phyloP scores from a whole-genome alignment of 2,329 filamentous ascomycete genomes.

The Magnaporthales sp. region DNA sequence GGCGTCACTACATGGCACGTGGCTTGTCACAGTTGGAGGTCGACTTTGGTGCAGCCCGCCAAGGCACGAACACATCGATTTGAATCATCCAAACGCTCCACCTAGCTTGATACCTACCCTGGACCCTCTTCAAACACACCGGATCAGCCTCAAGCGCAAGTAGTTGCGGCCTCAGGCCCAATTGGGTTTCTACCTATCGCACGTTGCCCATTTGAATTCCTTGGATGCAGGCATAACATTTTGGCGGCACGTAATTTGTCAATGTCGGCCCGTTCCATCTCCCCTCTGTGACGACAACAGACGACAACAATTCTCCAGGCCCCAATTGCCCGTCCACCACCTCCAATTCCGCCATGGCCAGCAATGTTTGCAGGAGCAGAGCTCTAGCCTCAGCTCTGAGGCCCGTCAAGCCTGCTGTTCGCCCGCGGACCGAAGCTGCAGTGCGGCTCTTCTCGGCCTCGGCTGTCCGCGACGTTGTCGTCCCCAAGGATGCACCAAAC shows the following conservation, averaged over 20 bases:
- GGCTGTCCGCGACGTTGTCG: constrained; percentile 17
- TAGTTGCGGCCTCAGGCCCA: not conserved
- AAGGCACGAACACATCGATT: too few relatives aligned
- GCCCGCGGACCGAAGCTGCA: constrained; percentile 28
- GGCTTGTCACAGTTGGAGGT: constrained; percentile 11
- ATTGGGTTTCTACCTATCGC: not conserved
- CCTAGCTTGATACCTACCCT: not conserved
- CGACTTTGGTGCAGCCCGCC: too few relatives aligned
- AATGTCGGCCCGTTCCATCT: not conserved
- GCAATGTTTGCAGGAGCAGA: constrained; percentile 48
- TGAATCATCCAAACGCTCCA: not conserved
- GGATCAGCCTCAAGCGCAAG: not conserved
- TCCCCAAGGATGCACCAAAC: constrained; percentile 52
- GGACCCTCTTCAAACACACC: not conserved
- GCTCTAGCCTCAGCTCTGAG: constrained; percentile 47
- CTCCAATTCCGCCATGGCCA: constrained; percentile 42
- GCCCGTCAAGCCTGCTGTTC: constrained; percentile 36
- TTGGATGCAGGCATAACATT: not conserved
- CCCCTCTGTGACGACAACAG: not conserved
- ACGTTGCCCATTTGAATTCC: constrained; percentile 1
- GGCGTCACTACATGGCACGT: constrained; percentile 10
- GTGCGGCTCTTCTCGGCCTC: constrained; percentile 39
- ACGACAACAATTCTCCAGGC: constrained; percentile 1
- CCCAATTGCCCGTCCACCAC: constrained; percentile 36
- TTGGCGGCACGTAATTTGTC: not conserved